Percentiles rank a stretch among this genome's conserved stretches.
Conservation (phyloP, 2,329 filamentous ascomycete genomes). For the Uncinocarpus reesii region DNA sequence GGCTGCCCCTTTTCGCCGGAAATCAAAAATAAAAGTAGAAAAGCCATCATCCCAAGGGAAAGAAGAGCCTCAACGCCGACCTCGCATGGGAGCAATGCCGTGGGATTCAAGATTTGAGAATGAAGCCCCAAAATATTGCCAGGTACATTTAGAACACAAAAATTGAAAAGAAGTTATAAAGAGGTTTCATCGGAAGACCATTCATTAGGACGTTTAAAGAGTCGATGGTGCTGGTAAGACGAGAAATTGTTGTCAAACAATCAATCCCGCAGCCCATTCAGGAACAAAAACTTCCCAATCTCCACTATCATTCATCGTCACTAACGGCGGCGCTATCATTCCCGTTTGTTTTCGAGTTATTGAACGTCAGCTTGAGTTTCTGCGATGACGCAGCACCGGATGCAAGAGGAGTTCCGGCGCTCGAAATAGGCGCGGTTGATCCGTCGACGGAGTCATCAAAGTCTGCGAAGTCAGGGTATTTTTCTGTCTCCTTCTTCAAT, state of each 20-base stretch:
- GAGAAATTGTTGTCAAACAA: background rate
- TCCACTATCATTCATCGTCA: constrained; percentile 24
- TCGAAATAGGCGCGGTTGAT: constrained; percentile 41
- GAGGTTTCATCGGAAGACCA: too few relatives aligned
- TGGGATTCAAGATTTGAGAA: background rate
- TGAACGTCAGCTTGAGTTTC: constrained; percentile 60
- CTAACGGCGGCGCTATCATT: constrained; percentile 27
- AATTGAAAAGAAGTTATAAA: background rate
- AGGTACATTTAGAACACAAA: background rate
- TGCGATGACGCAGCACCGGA: constrained; percentile 39
- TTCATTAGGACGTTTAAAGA: background rate
- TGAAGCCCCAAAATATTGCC: background rate
- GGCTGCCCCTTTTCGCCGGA: background rate
- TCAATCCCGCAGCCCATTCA: too few relatives aligned
- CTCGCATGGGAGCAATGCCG: background rate
- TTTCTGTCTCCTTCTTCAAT: constrained; percentile 45
- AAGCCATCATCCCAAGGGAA: background rate
- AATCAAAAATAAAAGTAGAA: too few relatives aligned
- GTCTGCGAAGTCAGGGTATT: constrained; percentile 48
- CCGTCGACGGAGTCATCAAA: constrained; percentile 44
- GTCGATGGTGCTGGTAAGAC: background rate
- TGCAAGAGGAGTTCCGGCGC: constrained; percentile 52
- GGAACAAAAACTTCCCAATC: background rate
- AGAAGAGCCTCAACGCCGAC: constrained; percentile 1
- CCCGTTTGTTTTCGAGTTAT: constrained; percentile 28